These are phyloP conservation scores for Candida oleophila DNA, from an alignment of 805 yeast species.

Conservation along the genomic window DNA sequence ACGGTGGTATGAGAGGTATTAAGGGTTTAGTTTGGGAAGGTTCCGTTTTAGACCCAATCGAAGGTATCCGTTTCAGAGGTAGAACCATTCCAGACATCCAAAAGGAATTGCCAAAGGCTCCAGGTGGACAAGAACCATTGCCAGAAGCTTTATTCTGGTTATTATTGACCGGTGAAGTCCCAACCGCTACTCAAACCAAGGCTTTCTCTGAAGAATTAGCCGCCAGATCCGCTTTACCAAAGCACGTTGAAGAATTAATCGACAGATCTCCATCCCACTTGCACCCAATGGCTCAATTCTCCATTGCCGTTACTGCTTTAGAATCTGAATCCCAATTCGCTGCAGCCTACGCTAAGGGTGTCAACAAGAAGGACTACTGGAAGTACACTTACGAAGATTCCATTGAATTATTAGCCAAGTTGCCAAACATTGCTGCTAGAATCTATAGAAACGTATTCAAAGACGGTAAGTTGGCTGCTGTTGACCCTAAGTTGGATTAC, in stretches of 20 bases:
- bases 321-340: constrained; percentile 73
- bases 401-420: constrained; percentile 65
- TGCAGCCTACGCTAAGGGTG: constrained; percentile 67
- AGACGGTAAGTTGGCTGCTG: constrained; percentile 56
- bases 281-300: constrained; percentile 84
- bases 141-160: constrained; percentile 82
- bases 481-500: constrained; percentile 62
- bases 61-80: constrained; percentile 80
- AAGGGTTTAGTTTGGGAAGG: constrained; percentile 79
- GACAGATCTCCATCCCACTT: constrained; percentile 64
- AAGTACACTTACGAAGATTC: constrained; percentile 72
- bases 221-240: constrained; percentile 63
- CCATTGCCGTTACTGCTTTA: constrained; percentile 72
- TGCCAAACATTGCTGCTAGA: constrained; percentile 73
- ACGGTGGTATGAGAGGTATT: constrained; percentile 82
- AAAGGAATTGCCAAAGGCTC: constrained; percentile 58
- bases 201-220: constrained; percentile 62
- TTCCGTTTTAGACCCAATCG: constrained; percentile 70
- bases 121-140: constrained; percentile 59
- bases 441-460: constrained; percentile 64
- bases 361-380: constrained; percentile 72
- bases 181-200: constrained; percentile 57
- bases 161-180: constrained; percentile 70
- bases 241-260: constrained; percentile 56
- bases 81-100: constrained; percentile 73